Percentiles rank a stretch among this genome's conserved stretches.
phyloP scores from a whole-genome alignment of 2,329 filamentous ascomycete species.

The Phaeomoniella chlamydospora region DNA sequence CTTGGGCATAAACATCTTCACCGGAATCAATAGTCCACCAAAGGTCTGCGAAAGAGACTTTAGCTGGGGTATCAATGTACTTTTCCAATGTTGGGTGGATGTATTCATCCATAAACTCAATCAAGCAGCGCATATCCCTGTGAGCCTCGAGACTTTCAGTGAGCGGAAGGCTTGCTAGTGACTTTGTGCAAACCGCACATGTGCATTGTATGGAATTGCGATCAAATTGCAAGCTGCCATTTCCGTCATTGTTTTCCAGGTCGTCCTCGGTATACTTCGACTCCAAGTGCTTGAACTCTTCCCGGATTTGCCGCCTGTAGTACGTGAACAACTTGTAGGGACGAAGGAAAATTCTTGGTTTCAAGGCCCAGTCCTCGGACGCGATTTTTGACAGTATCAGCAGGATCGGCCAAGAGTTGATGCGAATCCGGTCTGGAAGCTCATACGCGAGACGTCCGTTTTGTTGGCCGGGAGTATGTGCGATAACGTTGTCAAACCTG shows the following conservation, averaged over 20 bases:
- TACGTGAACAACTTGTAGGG: constrained; percentile 4
- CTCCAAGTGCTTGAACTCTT: constrained; percentile 3
- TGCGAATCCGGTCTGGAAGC: constrained; percentile 4
- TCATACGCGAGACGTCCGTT: background rate
- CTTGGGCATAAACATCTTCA: constrained; percentile 1
- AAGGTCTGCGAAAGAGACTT: constrained; percentile 8
- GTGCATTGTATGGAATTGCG: background rate
- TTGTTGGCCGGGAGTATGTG: background rate
- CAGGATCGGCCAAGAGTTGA: constrained; percentile 4
- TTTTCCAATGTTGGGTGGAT: constrained; percentile 6
- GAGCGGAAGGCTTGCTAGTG: background rate
- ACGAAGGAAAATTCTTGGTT: constrained; percentile 3
- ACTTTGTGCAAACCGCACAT: background rate
- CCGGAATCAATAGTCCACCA: background rate
- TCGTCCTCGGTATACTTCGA: constrained; percentile 2
- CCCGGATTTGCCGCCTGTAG: constrained; percentile 3
- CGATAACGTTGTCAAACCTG: background rate
- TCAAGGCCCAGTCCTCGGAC: constrained; percentile 1
- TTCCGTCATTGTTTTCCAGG: constrained; percentile 1
- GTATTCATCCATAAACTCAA: constrained; percentile 9
- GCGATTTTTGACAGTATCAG: constrained; percentile 1
- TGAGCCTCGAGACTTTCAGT: constrained; percentile 1
- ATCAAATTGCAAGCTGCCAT: background rate
- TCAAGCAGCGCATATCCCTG: constrained; percentile 8
- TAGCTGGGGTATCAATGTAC: constrained; percentile 2